These are phyloP conservation scores for Glarea lozoyensis DNA, from an alignment of 495 filamentous ascomycete genomes.

Conservation along the genomic window DNA sequence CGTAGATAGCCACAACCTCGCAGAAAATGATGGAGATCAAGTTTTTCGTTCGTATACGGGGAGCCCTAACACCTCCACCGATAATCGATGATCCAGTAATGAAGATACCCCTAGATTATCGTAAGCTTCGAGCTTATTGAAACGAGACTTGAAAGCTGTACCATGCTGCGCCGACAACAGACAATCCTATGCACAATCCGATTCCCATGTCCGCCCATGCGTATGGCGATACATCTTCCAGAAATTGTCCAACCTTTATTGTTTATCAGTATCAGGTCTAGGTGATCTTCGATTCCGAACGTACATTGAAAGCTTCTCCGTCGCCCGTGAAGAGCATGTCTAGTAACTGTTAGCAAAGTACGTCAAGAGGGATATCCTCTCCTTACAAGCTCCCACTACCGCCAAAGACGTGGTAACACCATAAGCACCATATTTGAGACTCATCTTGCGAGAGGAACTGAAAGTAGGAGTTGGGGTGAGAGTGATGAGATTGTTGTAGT, in stretches of 20 bases:
- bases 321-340: conserved; percentile 97
- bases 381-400: conserved; percentile 82
- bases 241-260: conserved; percentile 77
- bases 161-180: conserved; percentile 96
- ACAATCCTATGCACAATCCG: conserved; percentile 87
- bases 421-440: conserved; percentile 57
- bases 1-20: conserved; percentile 99
- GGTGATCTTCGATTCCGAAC: conserved; percentile 18
- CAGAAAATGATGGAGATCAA: conserved; percentile 99
- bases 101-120: conserved; percentile 78
- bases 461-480: conserved; percentile 1
- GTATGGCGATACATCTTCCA: conserved; percentile 89
- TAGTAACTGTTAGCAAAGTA: conserved; percentile 36
- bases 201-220: conserved; percentile 90
- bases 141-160: conserved; percentile 30
- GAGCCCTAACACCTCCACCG: conserved; percentile 90
- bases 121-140: conserved; percentile 2
- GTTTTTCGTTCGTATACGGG: conserved; percentile 97
- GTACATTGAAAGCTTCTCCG: conserved; percentile 93
- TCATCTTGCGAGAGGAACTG: conserved; percentile 33
- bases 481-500: background rate
- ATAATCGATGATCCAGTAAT: conserved; percentile 98
- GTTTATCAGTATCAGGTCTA: conserved; percentile 1
- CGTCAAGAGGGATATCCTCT: conserved; percentile 6
- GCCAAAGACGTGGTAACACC: conserved; percentile 60